Evolutionary conservation across 176 grass and related monocot species (phyloP).

Genomic region (Avena insularis): DNA sequence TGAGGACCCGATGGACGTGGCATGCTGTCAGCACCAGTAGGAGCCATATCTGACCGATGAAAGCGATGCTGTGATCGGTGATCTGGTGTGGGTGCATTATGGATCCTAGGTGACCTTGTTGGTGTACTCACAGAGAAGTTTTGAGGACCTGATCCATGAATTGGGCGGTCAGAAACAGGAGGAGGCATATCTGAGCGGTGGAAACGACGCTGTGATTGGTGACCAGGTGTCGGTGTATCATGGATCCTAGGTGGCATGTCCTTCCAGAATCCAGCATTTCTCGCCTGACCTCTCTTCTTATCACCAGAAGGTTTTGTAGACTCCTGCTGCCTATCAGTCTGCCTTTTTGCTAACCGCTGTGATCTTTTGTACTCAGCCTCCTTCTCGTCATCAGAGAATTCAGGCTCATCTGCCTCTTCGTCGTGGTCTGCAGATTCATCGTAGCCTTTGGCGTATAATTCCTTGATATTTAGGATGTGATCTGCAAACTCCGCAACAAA

Average conservation of each 20-base stretch:
- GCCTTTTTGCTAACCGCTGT: conserved; percentile 60
- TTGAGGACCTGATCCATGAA: conserved; percentile 20
- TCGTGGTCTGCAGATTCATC: conserved; percentile 76
- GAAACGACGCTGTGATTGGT: conserved; percentile 26
- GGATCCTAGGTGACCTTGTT: conserved; percentile 14
- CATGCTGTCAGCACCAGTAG: not conserved
- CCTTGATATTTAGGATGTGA: conserved; percentile 76
- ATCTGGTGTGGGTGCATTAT: conserved; percentile 28
- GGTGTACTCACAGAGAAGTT: not conserved
- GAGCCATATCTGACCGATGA: conserved; percentile 29
- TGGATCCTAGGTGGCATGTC: conserved; percentile 30
- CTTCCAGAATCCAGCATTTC: conserved; percentile 38
- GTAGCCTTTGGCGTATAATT: conserved; percentile 80
- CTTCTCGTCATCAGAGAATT: conserved; percentile 96
- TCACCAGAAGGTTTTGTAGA: conserved; percentile 46
- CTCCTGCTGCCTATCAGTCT: conserved; percentile 50
- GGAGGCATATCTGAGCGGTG: conserved; percentile 26
- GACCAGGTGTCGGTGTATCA: conserved; percentile 23
- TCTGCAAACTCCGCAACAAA: conserved; percentile 81
- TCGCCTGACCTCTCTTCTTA: conserved; percentile 53
- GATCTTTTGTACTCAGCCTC: conserved; percentile 84
- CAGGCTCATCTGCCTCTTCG: conserved; percentile 59
- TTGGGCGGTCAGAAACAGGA: conserved; percentile 1
- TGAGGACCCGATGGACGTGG: conserved; percentile 22
- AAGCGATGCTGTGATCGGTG: conserved; percentile 24